Base-by-base conservation (phyloP, 2,329 filamentous ascomycete species). In the Colletotrichum tropicale region DNA sequence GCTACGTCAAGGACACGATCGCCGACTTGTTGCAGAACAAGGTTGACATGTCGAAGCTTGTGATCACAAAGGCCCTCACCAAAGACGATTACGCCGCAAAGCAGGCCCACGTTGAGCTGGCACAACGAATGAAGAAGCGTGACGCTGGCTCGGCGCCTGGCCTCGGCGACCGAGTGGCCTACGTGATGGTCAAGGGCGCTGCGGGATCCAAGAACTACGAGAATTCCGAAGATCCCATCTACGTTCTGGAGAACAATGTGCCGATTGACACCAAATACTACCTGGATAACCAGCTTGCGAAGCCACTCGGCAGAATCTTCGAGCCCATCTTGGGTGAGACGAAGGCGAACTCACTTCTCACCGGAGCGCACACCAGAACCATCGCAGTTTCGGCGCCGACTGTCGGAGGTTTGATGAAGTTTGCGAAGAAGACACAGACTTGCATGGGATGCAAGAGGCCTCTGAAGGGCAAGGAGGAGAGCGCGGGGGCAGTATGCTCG, bases 361-460 rank as follows among this genome's bases (percentile, higher is more conserved):
- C 94, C 6, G 97, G 97, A 75, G 97, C 96, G 79, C 97, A 99
- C 85, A 99, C 97, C 10, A 94, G 97, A n/a, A 92, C 94, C 64
- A 98, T 99, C 78, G 94, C 95, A 1, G 95, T 98, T 28, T 96
- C 96, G 4, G 97, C 95, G 24, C 96, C 98, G 0, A 94, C 94
- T 0, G 91, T 98, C 77, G 97, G 97, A 72, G 97, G 97, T 0
- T 88, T 99, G 78, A 99, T 99, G 97, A 98, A 98, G 86, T 99
- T 98, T 83, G 91, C 97, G 38, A 98, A 98, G 88, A 98, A 98
- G 88, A 99, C 97, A 5, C 93, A 96, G 86, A 98, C 97, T 0
- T 99, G 97, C 84, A 98, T 99, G 94, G 97, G 96, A 5, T 99
- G 97, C 91, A 99, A 98, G 90, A 98, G 98, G 85, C 97, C 97